These are phyloP conservation scores for Trichoderma asperellum DNA, from an alignment of 2,329 filamentous ascomycete genomes.

Conservation along the genomic window DNA sequence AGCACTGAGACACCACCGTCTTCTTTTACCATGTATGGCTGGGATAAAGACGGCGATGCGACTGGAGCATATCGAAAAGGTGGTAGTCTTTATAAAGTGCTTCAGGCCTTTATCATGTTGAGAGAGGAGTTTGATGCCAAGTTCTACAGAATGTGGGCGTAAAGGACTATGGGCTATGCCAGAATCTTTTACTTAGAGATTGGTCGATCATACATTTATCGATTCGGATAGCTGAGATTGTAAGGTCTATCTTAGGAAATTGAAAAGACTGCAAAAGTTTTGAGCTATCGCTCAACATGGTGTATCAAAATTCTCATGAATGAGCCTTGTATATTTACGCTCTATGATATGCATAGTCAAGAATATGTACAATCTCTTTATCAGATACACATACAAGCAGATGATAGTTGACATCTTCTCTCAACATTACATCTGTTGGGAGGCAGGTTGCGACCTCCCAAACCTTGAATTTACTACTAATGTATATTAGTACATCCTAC, in stretches of 20 bases:
- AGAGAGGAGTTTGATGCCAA: slow-evolving; percentile 65
- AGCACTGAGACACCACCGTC: slow-evolving; percentile 31
- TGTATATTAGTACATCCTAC: too few relatives aligned
- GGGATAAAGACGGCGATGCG: not conserved
- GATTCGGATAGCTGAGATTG: not conserved
- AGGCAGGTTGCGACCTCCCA: too few relatives aligned
- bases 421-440: not conserved
- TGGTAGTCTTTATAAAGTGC: slow-evolving; percentile 58
- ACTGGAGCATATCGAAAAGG: slow-evolving; percentile 38
- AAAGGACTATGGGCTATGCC: not conserved
- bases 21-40: slow-evolving; percentile 28
- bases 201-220: not conserved
- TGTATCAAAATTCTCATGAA: not conserved
- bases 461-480: too few relatives aligned
- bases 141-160: slow-evolving; percentile 64
- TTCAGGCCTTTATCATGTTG: slow-evolving; percentile 61
- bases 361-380: not conserved
- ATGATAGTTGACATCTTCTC: not conserved
- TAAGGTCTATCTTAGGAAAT: not conserved
- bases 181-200: too few relatives aligned
- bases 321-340: not conserved
- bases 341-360: not conserved
- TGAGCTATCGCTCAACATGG: not conserved
- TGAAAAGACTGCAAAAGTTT: not conserved
- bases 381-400: not conserved